Evolutionary conservation across 176 grass and related monocot species (phyloP).

Genomic region (Triticum aestivum): IWGSC_CS_RefSeq_v2.1 NC_057806.1:573091885-573092384

Average conservation of each 20-base stretch:
- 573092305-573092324: neutral
- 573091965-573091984: neutral
- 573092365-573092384: neutral
- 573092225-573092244: neutral
- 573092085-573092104: neutral
- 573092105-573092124: conserved; percentile 6
- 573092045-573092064: conserved; percentile 27
- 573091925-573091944: conserved; percentile 24
- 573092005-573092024: conserved; percentile 15
- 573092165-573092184: neutral
- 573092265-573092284: neutral
- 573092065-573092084: conserved; percentile 2
- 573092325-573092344: neutral
- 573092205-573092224: neutral
- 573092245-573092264: neutral
- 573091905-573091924: conserved; percentile 22
- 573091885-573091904: conserved; percentile 24
- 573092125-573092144: neutral
- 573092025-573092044: conserved; percentile 21
- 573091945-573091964: conserved; percentile 24
- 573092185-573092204: conserved; percentile 5
- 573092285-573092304: neutral
- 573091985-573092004: neutral
- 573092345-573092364: too few relatives aligned
- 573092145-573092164: neutral